Base-by-base conservation (phyloP, 169 alveolate genomes). In the Plasmodium blacklocki region DNA sequence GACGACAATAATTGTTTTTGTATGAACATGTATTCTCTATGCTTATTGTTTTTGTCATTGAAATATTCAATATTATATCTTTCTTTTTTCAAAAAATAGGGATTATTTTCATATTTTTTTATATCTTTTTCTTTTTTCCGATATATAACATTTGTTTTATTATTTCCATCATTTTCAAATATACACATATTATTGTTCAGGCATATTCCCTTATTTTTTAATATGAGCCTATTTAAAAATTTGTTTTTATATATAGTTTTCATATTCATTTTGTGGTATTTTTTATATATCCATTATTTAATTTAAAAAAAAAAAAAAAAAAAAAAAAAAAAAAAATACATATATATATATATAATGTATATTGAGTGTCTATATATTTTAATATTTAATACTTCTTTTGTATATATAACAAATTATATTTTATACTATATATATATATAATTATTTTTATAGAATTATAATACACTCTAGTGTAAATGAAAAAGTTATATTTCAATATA, bases 171-270 rank as follows among this genome's bases (percentile, higher is more conserved):
- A 43, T 43, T 26, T 2, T 52, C n/a, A 32, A 74, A 74, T n/a
- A 18, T 63, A 14, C 5, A 7, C 7, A 59, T 21, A 29, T 23
- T 52, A 14, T 74, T 66, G 43, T 60, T 58, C 47, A 26, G 74
- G 18, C 18, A 39, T 43, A 58, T 74, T 19, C 73, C 73, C 19
- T 26, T 74, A 23, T 15, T 74, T 21, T 39, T 39, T 45, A 11
- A 1, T 14, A 12, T 19, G 18, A 45, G 23, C 14, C 6, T 23
- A 39, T 66, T 74, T 49, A 64, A 74, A 11, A 58, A 1, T 49
- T 60, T 74, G 73, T 29, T 63, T 21, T 43, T 60, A 60, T 50
- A 63, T 45, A 74, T 14, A 29, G 29, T 45, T n/a, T 74, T 74
- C 50, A 60, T 74, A 32, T 15, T 15, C 73, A 29, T 74, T 39